phyloP scores from a whole-genome alignment of 495 filamentous ascomycete genomes.

The Beverwykella pulmonaria region DNA sequence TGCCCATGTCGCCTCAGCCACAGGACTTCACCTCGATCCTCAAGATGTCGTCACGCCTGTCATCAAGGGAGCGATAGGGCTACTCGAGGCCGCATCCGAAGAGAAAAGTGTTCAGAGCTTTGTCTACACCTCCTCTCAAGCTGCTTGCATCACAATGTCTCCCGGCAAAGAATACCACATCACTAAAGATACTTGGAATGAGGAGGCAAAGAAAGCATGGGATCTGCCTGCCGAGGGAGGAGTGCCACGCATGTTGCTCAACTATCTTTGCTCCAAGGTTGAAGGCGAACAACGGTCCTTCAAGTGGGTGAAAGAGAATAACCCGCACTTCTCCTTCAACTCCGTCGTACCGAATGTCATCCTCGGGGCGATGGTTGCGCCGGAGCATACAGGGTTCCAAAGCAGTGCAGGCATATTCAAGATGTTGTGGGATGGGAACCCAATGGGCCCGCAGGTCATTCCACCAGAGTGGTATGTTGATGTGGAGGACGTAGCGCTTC shows the following conservation, averaged over 20 bases:
- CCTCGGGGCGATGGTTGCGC: slow-evolving; percentile 28
- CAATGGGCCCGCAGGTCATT: not conserved
- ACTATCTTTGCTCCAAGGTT: slow-evolving; percentile 48
- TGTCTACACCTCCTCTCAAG: slow-evolving; percentile 27
- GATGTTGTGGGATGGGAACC: slow-evolving; percentile 13
- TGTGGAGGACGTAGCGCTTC: slow-evolving; percentile 17
- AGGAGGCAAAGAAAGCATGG: slow-evolving; percentile 6
- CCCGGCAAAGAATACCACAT: not conserved
- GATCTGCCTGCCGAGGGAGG: slow-evolving; percentile 15
- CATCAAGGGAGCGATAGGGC: not conserved
- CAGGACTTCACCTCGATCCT: slow-evolving; percentile 6
- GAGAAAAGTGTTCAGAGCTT: slow-evolving; percentile 29
- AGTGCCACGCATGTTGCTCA: slow-evolving; percentile 51
- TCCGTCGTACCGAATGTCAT: slow-evolving; percentile 51
- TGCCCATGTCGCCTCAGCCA: slow-evolving; percentile 17
- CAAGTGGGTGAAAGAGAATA: slow-evolving; percentile 55
- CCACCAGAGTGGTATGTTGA: slow-evolving; percentile 26
- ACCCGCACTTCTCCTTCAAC: slow-evolving; percentile 55
- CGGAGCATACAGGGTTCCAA: slow-evolving; percentile 12
- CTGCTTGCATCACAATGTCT: slow-evolving; percentile 1
- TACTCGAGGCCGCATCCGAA: slow-evolving; percentile 21
- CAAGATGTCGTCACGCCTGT: slow-evolving; percentile 7
- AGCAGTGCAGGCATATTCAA: slow-evolving; percentile 5
- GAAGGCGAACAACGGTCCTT: slow-evolving; percentile 56
- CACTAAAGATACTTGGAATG: slow-evolving; percentile 3